Conservation (phyloP, 169 alveolate species). For the Perkinsus marinus region DNA sequence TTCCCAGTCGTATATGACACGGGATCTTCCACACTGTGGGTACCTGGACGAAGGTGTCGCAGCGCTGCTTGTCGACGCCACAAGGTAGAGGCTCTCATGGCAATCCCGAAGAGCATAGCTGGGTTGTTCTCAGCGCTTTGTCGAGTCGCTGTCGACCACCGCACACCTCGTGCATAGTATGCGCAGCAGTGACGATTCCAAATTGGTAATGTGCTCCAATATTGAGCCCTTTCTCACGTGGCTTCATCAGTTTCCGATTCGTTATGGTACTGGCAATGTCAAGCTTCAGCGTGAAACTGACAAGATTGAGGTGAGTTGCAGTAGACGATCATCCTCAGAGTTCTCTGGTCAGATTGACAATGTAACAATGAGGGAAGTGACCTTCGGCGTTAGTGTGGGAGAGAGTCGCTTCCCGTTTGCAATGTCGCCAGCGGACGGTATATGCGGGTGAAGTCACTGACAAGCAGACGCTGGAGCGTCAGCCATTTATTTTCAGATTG, state of each 20-base stretch:
- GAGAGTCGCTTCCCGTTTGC: not conserved
- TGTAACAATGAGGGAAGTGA: not conserved
- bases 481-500: not conserved
- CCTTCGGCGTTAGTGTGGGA: not conserved
- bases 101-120: not conserved
- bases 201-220: not conserved
- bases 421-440: not conserved
- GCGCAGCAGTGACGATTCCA: not conserved
- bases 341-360: not conserved
- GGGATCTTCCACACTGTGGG: slow-evolving; percentile 59
- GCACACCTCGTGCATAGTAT: not conserved
- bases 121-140: not conserved
- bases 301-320: not conserved
- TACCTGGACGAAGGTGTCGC: slow-evolving; percentile 34
- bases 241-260: not conserved
- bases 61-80: slow-evolving; percentile 21
- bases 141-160: not conserved
- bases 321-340: not conserved
- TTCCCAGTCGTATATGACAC: slow-evolving; percentile 54
- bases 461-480: not conserved
- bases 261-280: not conserved
- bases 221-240: not conserved
- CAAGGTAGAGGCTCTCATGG: not conserved
- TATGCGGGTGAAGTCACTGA: not conserved
- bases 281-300: not conserved